phyloP scores from a whole-genome alignment of 768 basidiomycete genomes.

The Hemileccinum impolitum region DNA sequence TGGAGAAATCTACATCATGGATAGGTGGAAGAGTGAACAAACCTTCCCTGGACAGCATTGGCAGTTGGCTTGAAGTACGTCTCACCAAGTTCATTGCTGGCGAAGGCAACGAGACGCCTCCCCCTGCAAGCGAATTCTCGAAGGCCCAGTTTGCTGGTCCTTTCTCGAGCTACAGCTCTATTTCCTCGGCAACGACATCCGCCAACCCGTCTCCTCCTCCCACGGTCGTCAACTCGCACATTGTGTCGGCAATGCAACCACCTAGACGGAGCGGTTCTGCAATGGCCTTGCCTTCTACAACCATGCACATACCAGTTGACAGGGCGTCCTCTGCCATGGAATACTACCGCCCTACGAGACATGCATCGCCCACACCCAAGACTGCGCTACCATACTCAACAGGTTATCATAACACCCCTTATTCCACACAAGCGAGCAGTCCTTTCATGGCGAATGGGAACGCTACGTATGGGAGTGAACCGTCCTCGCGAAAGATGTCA shows the following conservation, averaged over 20 bases:
- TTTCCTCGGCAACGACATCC: slow-evolving; percentile 77
- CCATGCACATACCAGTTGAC: slow-evolving; percentile 54
- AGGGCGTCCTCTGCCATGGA: slow-evolving; percentile 80
- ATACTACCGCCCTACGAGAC: slow-evolving; percentile 50
- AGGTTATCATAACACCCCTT: slow-evolving; percentile 26
- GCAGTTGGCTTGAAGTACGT: slow-evolving; percentile 88
- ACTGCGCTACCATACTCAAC: slow-evolving; percentile 49
- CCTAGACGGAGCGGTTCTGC: slow-evolving; percentile 68
- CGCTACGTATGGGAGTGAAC: slow-evolving; percentile 32
- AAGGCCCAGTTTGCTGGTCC: slow-evolving; percentile 61
- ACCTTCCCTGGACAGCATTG: slow-evolving; percentile 88
- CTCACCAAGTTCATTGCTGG: slow-evolving; percentile 96
- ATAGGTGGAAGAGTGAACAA: slow-evolving; percentile 82
- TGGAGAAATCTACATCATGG: slow-evolving; percentile 83
- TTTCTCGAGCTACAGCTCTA: slow-evolving; percentile 90
- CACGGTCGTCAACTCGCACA: slow-evolving; percentile 39
- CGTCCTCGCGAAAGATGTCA: slow-evolving; percentile 26
- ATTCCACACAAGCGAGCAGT: slow-evolving; percentile 22
- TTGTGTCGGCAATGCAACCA: slow-evolving; percentile 36
- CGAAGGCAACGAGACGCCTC: slow-evolving; percentile 56
- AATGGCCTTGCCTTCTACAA: slow-evolving; percentile 51
- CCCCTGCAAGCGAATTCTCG: slow-evolving; percentile 33
- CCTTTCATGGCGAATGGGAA: slow-evolving; percentile 38
- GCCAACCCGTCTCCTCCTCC: slow-evolving; percentile 75
- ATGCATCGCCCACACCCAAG: slow-evolving; percentile 51